Evolutionary conservation across 768 basidiomycete species (phyloP), one percentile per base, ranked within the genome.

Genomic region (Calocera viscosa): DNA sequence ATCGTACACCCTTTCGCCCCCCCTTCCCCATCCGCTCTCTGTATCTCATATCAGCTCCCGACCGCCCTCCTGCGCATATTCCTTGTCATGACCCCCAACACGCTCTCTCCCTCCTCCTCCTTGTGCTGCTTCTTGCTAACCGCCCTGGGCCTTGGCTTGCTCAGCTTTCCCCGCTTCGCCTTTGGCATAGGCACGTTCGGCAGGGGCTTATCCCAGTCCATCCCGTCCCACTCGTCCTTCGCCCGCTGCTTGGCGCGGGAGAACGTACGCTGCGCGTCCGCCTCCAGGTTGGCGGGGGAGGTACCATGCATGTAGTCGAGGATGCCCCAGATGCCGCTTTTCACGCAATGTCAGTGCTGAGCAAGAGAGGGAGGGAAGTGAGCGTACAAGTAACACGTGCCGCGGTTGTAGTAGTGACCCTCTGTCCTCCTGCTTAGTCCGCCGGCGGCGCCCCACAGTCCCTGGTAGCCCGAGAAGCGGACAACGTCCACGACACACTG

Each of bases 311-410:
- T 7, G 53, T 60, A 60, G 53, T 60, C 53, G 7, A 60, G 30
- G 53, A 60, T 30, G 11, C 53, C 53, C 53, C 53, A 60, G 24
- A 60, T 60, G 11, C 53, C 53, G 19, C 53, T 60, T 12, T 60
- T 28, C 8, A 16, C 10, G 19, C 35, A 38, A 3, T 47, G 43
- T 47, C 43, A 47, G 43, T 7, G 35, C 8, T 47, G 19, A 8
- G 43, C 7, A 19, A 47, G 8, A 24, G 19, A 19, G 43, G 19
- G 5, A 47, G 5, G 19, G 43, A 24, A 47, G 3, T 11, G 30
- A 22, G 22, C 53, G 24, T 30, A 60, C 53, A 60, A 60, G 19
- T 60, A 28, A 60, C 53, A 60, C 14, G 53, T 60, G 7, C 53
- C 53, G 14, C 53, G 53, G 30, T 60, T 60, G 10, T 28, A 26